A percentile compares a stretch with the other conserved stretches of the same genome.
Evolutionary conservation across 2,329 filamentous ascomycete genomes (phyloP).

Genomic region (Aureobasidium zeae): DNA sequence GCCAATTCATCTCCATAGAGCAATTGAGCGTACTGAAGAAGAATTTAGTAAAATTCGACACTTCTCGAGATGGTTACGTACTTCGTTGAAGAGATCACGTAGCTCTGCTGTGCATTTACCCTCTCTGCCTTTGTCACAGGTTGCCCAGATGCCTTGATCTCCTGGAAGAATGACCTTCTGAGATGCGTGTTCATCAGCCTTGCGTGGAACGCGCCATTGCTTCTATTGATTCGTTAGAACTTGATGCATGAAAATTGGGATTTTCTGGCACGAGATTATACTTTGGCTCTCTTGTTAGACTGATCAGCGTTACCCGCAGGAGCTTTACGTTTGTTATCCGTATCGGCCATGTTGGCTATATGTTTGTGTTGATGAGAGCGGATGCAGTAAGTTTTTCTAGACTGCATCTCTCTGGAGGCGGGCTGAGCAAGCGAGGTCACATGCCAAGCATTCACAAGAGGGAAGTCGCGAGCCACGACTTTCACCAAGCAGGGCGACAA

Average conservation of each 20-base stretch:
- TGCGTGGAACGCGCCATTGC: slow-evolving; percentile 13
- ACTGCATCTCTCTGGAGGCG: slow-evolving; percentile 1
- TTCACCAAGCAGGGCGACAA: neutral
- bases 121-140: slow-evolving; percentile 64
- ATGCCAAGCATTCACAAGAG: slow-evolving; percentile 2
- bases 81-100: slow-evolving; percentile 51
- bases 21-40: slow-evolving; percentile 5
- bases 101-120: slow-evolving; percentile 60
- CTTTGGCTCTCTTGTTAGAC: slow-evolving; percentile 16
- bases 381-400: no score
- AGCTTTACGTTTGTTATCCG: slow-evolving; percentile 18
- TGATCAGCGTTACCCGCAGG: slow-evolving; percentile 6
- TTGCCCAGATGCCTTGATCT: slow-evolving; percentile 68
- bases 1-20: slow-evolving; percentile 7
- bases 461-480: neutral
- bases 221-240: slow-evolving; percentile 5
- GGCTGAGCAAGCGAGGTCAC: slow-evolving; percentile 9
- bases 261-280: slow-evolving; percentile 9
- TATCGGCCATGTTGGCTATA: slow-evolving; percentile 14
- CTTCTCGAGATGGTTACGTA: neutral
- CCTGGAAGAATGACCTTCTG: slow-evolving; percentile 50
- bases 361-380: neutral
- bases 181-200: neutral
- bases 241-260: neutral
- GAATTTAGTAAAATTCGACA: neutral